Evolutionary conservation across 352 stramenopile species (phyloP).

Genomic region (Globisporangium emineosum): DNA sequence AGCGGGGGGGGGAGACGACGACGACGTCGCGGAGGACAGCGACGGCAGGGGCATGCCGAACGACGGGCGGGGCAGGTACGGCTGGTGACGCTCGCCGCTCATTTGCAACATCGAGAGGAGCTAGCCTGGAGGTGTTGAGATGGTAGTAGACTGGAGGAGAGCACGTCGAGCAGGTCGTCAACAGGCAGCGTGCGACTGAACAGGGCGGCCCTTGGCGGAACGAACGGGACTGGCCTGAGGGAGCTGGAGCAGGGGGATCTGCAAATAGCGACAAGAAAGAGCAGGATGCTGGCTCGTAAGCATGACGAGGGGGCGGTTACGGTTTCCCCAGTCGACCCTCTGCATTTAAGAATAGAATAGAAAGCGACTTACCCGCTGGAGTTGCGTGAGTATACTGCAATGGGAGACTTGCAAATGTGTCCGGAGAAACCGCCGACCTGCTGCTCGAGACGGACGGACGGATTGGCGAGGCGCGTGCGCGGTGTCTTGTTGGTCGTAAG

Average conservation of each 20-base stretch:
- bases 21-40: conserved; percentile 5
- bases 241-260: neutral
- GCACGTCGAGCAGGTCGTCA: neutral
- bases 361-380: neutral
- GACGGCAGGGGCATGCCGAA: conserved; percentile 6
- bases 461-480: too few relatives aligned
- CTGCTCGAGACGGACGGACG: too few relatives aligned
- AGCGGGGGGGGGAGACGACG: neutral
- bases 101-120: conserved; percentile 12
- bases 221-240: too few relatives aligned
- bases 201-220: too few relatives aligned
- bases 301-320: neutral
- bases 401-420: too few relatives aligned
- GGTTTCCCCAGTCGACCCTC: neutral
- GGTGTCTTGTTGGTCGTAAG: conserved; percentile 4
- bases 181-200: too few relatives aligned
- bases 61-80: neutral
- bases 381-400: too few relatives aligned
- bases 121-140: too few relatives aligned
- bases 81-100: conserved; percentile 4
- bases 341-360: neutral
- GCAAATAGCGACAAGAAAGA: neutral
- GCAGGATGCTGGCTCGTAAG: neutral
- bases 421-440: neutral
- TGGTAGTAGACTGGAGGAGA: neutral